Evolutionary conservation across 2,329 filamentous ascomycete genomes (phyloP).

Genomic region (Trichophyton schoenleinii): DNA sequence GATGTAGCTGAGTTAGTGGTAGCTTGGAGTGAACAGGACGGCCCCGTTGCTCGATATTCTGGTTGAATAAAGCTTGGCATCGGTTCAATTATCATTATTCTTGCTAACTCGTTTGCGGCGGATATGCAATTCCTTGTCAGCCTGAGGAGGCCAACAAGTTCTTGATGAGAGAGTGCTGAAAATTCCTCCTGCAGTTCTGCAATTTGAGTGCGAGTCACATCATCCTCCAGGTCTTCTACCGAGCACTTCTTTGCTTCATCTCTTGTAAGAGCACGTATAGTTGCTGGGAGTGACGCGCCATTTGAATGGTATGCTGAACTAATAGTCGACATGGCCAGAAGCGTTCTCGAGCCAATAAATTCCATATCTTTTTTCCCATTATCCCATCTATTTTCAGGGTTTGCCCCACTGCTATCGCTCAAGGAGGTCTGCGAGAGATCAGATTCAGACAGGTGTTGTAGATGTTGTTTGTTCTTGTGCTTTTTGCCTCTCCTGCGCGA

Average conservation of each 20-base stretch:
- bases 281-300: conserved; percentile 42
- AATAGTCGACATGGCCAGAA: conserved; percentile 35
- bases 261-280: conserved; percentile 44
- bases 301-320: conserved; percentile 48
- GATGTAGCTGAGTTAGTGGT: background rate
- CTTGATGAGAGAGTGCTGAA: conserved; percentile 36
- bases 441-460: conserved; percentile 15
- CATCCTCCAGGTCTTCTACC: conserved; percentile 27
- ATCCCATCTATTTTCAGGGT: conserved; percentile 46
- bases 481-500: conserved; percentile 32
- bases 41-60: background rate
- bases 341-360: conserved; percentile 44
- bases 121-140: conserved; percentile 46
- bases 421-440: conserved; percentile 17
- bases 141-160: conserved; percentile 42
- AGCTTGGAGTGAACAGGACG: background rate
- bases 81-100: conserved; percentile 34
- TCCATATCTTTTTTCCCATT: conserved; percentile 45
- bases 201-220: conserved; percentile 37
- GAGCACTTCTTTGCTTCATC: conserved; percentile 33
- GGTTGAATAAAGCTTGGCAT: background rate
- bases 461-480: conserved; percentile 30
- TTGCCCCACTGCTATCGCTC: conserved; percentile 4
- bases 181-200: conserved; percentile 45
- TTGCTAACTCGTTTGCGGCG: conserved; percentile 48